A percentile compares a stretch with the other conserved stretches of the same genome.
Evolutionary conservation across 352 stramenopile genomes (phyloP).

Genomic region (Phytophthora idaei): DNA sequence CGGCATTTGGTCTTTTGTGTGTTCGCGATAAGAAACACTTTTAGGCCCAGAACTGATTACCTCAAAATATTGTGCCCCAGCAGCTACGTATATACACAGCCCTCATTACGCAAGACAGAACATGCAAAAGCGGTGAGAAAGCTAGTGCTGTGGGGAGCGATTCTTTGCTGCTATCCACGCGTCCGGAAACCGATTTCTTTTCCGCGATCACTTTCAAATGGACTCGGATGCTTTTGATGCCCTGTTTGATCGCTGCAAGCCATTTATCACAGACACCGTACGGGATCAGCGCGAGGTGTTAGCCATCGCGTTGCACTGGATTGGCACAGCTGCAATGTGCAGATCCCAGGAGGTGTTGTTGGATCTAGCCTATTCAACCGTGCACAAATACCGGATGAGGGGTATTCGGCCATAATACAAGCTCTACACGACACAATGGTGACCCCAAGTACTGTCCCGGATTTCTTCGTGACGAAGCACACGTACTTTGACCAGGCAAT

Average conservation of each 20-base stretch:
- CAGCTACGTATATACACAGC: too few relatives aligned
- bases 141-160: not conserved
- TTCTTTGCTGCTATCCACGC: constrained; percentile 4
- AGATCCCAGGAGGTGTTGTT: constrained; percentile 5
- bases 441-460: not conserved
- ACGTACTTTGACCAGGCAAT: constrained; percentile 8
- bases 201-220: constrained; percentile 5
- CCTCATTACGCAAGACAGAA: not conserved
- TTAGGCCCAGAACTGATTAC: too few relatives aligned
- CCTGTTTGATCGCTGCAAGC: not conserved
- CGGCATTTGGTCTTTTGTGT: too few relatives aligned
- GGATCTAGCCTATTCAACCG: constrained; percentile 8
- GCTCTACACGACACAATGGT: not conserved
- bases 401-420: constrained; percentile 2
- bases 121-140: constrained; percentile 6
- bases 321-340: constrained; percentile 10
- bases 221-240: not conserved
- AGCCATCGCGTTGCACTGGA: not conserved
- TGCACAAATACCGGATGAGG: constrained; percentile 11
- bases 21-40: too few relatives aligned
- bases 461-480: not conserved
- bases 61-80: too few relatives aligned
- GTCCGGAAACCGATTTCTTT: not conserved
- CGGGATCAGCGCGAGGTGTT: not conserved
- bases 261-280: not conserved